phyloP scores from a whole-genome alignment of 768 basidiomycete species.

The Albatrellus ellisii region DNA sequence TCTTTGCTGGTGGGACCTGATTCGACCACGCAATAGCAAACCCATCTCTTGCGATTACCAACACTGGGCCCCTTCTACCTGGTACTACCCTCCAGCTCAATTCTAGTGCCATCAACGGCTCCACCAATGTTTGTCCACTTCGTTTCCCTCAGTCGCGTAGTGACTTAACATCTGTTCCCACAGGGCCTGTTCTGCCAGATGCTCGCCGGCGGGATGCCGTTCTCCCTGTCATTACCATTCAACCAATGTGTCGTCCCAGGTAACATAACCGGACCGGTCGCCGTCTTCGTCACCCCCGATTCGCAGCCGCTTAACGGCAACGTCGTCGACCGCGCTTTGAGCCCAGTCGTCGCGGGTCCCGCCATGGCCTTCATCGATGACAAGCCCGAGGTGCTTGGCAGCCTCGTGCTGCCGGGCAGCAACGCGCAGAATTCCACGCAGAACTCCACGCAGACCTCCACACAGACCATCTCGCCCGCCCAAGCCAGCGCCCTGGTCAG shows the following conservation, averaged over 20 bases:
- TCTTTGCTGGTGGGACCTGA: not conserved
- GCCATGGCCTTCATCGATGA: constrained; percentile 54
- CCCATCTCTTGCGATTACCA: constrained; percentile 46
- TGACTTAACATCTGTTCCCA: not conserved
- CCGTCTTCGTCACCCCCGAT: constrained; percentile 54
- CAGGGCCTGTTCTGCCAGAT: constrained; percentile 64
- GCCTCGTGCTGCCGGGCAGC: constrained; percentile 25
- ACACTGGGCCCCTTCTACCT: constrained; percentile 37
- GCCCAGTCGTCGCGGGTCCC: constrained; percentile 59
- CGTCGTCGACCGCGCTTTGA: constrained; percentile 39
- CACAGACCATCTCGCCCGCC: constrained; percentile 10
- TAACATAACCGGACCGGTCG: constrained; percentile 63
- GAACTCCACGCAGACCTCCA: constrained; percentile 2
- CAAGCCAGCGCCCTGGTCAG: constrained; percentile 16
- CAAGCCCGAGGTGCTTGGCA: constrained; percentile 34
- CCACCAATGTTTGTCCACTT: constrained; percentile 22
- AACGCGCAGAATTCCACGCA: constrained; percentile 3
- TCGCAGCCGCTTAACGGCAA: constrained; percentile 50
- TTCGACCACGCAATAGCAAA: constrained; percentile 29
- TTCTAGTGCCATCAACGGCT: constrained; percentile 41
- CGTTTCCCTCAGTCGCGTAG: not conserved
- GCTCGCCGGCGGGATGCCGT: constrained; percentile 46
- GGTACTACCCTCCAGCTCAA: constrained; percentile 55
- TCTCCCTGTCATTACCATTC: constrained; percentile 46
- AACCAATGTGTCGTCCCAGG: constrained; percentile 48